Evolutionary conservation across 169 alveolate genomes (phyloP).

Genomic region (Cryptosporidium felis): DNA sequence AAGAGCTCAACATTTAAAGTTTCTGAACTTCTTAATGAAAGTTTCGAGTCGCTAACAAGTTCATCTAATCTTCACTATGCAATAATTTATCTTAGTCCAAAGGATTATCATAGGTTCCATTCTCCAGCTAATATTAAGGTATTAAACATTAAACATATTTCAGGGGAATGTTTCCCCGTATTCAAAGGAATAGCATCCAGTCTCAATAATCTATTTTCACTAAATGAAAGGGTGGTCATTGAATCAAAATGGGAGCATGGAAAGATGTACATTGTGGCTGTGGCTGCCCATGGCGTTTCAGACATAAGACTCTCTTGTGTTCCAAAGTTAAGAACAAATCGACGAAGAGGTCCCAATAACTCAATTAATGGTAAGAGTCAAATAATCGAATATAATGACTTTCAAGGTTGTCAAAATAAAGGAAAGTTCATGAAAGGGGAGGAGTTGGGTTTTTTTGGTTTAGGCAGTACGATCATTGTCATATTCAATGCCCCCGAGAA

Average conservation of each 20-base stretch:
- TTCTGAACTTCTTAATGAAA: constrained; percentile 53
- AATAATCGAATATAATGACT: constrained; percentile 38
- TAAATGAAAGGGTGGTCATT: constrained; percentile 87
- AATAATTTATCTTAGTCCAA: constrained; percentile 86
- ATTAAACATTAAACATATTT: constrained; percentile 82
- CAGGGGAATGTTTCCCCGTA: constrained; percentile 84
- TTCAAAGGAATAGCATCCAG: constrained; percentile 72
- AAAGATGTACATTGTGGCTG: constrained; percentile 80
- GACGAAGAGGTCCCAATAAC: constrained; percentile 72
- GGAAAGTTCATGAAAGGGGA: constrained; percentile 81
- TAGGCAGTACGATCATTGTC: constrained; percentile 87
- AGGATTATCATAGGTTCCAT: constrained; percentile 90
- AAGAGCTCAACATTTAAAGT: constrained; percentile 76
- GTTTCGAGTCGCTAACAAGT: constrained; percentile 68
- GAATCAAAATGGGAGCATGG: constrained; percentile 87
- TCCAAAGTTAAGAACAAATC: constrained; percentile 79
- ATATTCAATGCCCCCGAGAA: constrained; percentile 84
- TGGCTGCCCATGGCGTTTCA: constrained; percentile 91
- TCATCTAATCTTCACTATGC: constrained; percentile 71
- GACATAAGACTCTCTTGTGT: constrained; percentile 80
- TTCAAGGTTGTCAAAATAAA: constrained; percentile 47
- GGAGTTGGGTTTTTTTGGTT: constrained; percentile 86
- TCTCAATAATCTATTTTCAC: constrained; percentile 82
- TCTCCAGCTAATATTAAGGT: constrained; percentile 83
- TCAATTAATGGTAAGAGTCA: constrained; percentile 46